Evolutionary conservation across 2,329 filamentous ascomycete genomes (phyloP).

Genomic region (Trichoderma sp.): DNA sequence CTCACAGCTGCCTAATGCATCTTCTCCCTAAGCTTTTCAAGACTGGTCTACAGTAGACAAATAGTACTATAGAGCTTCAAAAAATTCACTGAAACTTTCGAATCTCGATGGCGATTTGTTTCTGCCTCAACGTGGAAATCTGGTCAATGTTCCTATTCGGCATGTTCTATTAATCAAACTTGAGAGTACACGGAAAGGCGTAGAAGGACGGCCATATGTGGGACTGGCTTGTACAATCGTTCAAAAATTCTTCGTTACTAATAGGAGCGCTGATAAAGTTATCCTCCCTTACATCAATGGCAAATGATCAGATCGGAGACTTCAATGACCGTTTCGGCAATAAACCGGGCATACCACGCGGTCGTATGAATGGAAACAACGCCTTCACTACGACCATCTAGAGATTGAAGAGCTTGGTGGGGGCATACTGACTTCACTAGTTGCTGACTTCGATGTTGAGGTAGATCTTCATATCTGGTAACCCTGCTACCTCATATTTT

Average conservation of each 20-base stretch:
- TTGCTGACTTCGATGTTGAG: too few species aligned
- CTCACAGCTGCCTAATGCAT: slow-evolving; percentile 29
- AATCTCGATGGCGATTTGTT: slow-evolving; percentile 37
- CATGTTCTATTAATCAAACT: slow-evolving; percentile 42
- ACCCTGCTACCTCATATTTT: too few species aligned
- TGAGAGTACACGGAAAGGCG: slow-evolving; percentile 44
- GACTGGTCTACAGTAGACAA: slow-evolving; percentile 29
- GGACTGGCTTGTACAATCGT: neutral
- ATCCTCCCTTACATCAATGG: slow-evolving; percentile 26
- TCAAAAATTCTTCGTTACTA: neutral
- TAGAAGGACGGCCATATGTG: slow-evolving; percentile 38
- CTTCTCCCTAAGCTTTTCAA: slow-evolving; percentile 26
- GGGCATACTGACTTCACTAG: too few species aligned
- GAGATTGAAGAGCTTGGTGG: slow-evolving; percentile 42
- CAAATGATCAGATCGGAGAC: slow-evolving; percentile 26
- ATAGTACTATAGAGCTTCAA: slow-evolving; percentile 34
- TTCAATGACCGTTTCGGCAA: slow-evolving; percentile 24
- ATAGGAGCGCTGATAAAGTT: slow-evolving; percentile 21
- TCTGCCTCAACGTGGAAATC: slow-evolving; percentile 25
- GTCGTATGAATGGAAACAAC: slow-evolving; percentile 40
- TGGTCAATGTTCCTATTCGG: slow-evolving; percentile 35
- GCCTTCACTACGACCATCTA: slow-evolving; percentile 42
- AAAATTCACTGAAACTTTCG: slow-evolving; percentile 40
- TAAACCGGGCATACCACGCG: slow-evolving; percentile 24
- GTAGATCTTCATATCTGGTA: too few species aligned